These are phyloP conservation scores for Parachaetomium inaequale DNA, from an alignment of 495 filamentous ascomycete species.

Conservation along the genomic window DNA sequence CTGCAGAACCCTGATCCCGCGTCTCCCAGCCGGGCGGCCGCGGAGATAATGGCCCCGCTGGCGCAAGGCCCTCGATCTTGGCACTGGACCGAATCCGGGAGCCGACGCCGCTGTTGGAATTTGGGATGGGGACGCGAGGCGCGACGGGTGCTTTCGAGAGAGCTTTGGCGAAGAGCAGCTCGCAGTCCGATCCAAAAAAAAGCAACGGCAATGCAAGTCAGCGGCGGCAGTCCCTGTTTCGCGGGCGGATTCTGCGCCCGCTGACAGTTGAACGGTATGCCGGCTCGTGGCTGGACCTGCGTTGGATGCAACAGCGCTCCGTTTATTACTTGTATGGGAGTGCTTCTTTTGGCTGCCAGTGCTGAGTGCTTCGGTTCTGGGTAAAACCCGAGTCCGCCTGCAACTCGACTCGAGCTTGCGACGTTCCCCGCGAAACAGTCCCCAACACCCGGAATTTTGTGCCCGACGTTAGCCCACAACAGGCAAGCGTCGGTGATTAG, in stretches of 20 bases:
- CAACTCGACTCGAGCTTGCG: slow-evolving; percentile 3
- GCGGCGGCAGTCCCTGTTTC: not conserved
- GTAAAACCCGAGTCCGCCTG: not conserved
- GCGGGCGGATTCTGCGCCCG: slow-evolving; percentile 4
- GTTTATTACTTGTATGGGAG: too few species aligned
- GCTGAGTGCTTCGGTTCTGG: not conserved
- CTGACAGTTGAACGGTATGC: not conserved
- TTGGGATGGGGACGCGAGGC: not conserved
- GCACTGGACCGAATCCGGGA: slow-evolving; percentile 3
- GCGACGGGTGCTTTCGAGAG: slow-evolving; percentile 16
- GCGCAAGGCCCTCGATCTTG: slow-evolving; percentile 8
- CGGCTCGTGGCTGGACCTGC: not conserved
- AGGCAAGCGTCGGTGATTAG: slow-evolving; percentile 35
- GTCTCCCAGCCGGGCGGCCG: slow-evolving; percentile 19
- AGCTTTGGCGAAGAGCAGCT: not conserved
- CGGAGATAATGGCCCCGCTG: slow-evolving; percentile 25
- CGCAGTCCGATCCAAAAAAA: not conserved
- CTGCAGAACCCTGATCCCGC: slow-evolving; percentile 1
- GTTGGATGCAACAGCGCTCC: not conserved
- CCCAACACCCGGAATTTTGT: slow-evolving; percentile 28
- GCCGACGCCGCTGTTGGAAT: slow-evolving; percentile 6
- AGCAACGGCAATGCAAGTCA: not conserved
- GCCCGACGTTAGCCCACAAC: slow-evolving; percentile 29
- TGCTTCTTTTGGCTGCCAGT: too few species aligned
- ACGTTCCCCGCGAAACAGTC: slow-evolving; percentile 11